Evolutionary conservation across 148 eudicot species (phyloP).

Genomic region (Cornus controversa): DNA sequence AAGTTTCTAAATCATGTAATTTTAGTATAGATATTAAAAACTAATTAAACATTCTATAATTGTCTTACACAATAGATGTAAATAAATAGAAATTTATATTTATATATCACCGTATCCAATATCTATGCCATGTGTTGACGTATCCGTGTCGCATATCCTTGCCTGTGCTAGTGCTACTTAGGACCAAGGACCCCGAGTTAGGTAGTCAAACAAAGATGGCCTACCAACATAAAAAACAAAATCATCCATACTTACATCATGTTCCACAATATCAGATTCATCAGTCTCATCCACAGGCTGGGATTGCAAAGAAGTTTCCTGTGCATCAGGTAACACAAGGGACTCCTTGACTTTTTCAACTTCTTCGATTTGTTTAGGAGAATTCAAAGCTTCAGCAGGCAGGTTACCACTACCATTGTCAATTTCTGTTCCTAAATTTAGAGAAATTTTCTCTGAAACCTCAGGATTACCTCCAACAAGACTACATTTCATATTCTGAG

Average conservation of each 20-base stretch:
- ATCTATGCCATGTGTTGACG: too few relatives aligned
- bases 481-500: not conserved
- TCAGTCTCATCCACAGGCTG: conserved; percentile 49
- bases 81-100: too few relatives aligned
- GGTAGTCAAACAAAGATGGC: too few relatives aligned
- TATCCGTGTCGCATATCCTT: too few relatives aligned
- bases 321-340: conserved; percentile 20
- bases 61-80: too few relatives aligned
- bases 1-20: too few relatives aligned
- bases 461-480: conserved; percentile 7
- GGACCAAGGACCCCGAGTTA: not conserved
- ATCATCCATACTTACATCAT: conserved; percentile 61
- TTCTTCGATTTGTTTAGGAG: conserved; percentile 29
- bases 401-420: conserved; percentile 16
- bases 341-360: conserved; percentile 24
- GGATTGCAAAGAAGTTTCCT: conserved; percentile 30
- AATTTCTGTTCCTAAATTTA: conserved; percentile 13
- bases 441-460: conserved; percentile 12
- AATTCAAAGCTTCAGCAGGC: conserved; percentile 20
- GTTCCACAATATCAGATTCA: conserved; percentile 72
- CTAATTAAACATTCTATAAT: too few relatives aligned
- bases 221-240: not conserved
- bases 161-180: too few relatives aligned
- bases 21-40: too few relatives aligned
- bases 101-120: too few relatives aligned